Evolutionary conservation across 208 protist species (phyloP), one percentile per base, ranked within the genome.

Genomic region (Phytomonas francai): DNA sequence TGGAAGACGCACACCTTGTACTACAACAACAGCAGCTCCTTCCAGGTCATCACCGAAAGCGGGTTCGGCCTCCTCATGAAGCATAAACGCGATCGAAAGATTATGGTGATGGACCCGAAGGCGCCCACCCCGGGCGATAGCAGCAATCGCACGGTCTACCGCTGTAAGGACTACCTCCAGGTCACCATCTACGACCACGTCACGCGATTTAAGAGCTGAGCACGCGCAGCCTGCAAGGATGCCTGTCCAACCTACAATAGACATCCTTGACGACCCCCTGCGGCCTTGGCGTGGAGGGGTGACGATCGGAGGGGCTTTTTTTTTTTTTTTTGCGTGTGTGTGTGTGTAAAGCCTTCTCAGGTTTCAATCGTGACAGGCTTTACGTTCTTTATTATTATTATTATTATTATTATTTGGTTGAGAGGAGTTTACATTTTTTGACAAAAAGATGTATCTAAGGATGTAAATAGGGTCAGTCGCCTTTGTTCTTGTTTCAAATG

Each of bases 71-170:
- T 99, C 7, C 78, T 98, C 14, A 98, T 99, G 83, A 99, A 99
- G 82, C 98, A 98, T 83, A 98, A 98, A 76, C 85, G 97, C 31
- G 98, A 99, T 72, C 86, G 98, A 31, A 99, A 99, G 79, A 90
- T 97, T 2, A 98, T 99, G 72, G 94, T 98, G 70, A 97, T 99
- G 9, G 97, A 99, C 75, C 97, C 97, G 12, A 92, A 95, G 68
- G 88, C 78, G 2, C 63, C 81, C 1, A 85, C 88, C 22, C 87
- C 92, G 0, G 97, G 96, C 8, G 96, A 98, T 67, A 98, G 98
- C 74, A 97, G 93, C 67, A 89, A 83, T 30, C 80, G 97, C 30
- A 91, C 90, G 16, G 96, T 97, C 4, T 84, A 99, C 65, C 68
- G 89, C 8, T 97, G 92, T 33, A 81, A 95, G 36, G 97, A 99